Evolutionary conservation across 1,139 yeast species (phyloP).

Genomic region (Blastobotrys capitulatus): DNA sequence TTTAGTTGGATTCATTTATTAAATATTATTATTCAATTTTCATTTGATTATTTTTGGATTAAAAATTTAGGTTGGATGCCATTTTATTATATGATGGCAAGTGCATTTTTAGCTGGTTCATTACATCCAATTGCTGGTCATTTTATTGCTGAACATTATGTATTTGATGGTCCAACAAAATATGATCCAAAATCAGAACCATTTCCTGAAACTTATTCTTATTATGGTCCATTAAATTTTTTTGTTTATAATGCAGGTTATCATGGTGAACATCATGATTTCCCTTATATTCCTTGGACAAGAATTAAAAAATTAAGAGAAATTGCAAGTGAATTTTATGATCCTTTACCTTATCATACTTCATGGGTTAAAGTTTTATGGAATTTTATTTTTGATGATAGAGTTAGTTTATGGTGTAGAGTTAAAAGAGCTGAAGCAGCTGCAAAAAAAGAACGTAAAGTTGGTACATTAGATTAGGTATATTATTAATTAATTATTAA

Average conservation of each 20-base stretch:
- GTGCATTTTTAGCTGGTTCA: slow-evolving; percentile 86
- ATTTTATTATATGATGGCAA: slow-evolving; percentile 59
- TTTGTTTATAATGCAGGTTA: slow-evolving; percentile 91
- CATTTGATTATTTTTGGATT: slow-evolving; percentile 54
- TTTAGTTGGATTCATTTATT: slow-evolving; percentile 70
- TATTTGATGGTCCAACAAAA: slow-evolving; percentile 51
- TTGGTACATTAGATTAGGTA: slow-evolving; percentile 11
- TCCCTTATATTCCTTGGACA: slow-evolving; percentile 91
- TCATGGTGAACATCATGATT: slow-evolving; percentile 93
- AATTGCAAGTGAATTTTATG: slow-evolving; percentile 77
- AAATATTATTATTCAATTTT: slow-evolving; percentile 57
- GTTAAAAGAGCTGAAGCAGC: slow-evolving; percentile 50
- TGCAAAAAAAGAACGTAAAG: slow-evolving; percentile 16
- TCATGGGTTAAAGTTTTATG: slow-evolving; percentile 77
- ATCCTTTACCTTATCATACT: slow-evolving; percentile 67
- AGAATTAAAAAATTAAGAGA: slow-evolving; percentile 58
- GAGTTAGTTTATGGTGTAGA: slow-evolving; percentile 71
- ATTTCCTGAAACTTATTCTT: slow-evolving; percentile 81
- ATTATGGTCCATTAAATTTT: slow-evolving; percentile 72
- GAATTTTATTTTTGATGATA: slow-evolving; percentile 63
- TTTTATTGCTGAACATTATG: slow-evolving; percentile 90
- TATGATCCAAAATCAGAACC: slow-evolving; percentile 30
- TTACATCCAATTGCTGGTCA: slow-evolving; percentile 94
- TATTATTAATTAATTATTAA: neutral
- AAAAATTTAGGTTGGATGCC: slow-evolving; percentile 59